Evolutionary conservation across 2,329 filamentous ascomycete species (phyloP).

Genomic region (Tolypocladium album): DNA sequence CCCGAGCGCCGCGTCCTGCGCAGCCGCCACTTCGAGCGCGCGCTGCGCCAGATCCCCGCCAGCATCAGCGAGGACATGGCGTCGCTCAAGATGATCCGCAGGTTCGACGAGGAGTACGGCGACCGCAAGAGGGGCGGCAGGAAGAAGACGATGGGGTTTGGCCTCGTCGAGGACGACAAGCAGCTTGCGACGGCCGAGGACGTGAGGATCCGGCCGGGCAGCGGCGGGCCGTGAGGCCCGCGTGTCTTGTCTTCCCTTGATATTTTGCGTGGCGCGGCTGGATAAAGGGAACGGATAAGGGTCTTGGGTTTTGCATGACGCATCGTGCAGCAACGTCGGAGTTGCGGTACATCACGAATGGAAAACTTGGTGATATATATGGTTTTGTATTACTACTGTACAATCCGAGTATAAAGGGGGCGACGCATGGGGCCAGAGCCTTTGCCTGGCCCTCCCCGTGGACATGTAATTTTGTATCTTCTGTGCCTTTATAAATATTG

Average conservation of each 20-base stretch:
- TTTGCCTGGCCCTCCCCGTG: background rate
- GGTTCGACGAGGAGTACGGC: slow-evolving; percentile 93
- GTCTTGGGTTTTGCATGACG: background rate
- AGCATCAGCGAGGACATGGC: slow-evolving; percentile 93
- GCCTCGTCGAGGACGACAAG: slow-evolving; percentile 28
- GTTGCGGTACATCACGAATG: background rate
- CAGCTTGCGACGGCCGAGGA: slow-evolving; percentile 27
- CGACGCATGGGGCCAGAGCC: background rate
- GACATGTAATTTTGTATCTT: background rate
- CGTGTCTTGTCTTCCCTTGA: background rate
- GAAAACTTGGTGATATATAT: background rate
- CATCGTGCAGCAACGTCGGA: background rate
- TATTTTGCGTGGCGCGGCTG: background rate
- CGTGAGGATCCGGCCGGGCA: slow-evolving; percentile 27
- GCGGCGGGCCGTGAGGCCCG: background rate
- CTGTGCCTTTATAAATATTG: background rate
- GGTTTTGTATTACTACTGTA: background rate
- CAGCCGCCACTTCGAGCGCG: slow-evolving; percentile 69
- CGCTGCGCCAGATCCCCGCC: slow-evolving; percentile 78
- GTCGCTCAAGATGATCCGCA: slow-evolving; percentile 72
- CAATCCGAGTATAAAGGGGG: background rate
- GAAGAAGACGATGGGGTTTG: slow-evolving; percentile 48
- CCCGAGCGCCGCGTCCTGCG: slow-evolving; percentile 47
- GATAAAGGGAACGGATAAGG: background rate
- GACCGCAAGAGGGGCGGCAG: slow-evolving; percentile 61